phyloP scores from a whole-genome alignment of 2,329 filamentous ascomycete species.

The Bipolaris bicolor region DNA sequence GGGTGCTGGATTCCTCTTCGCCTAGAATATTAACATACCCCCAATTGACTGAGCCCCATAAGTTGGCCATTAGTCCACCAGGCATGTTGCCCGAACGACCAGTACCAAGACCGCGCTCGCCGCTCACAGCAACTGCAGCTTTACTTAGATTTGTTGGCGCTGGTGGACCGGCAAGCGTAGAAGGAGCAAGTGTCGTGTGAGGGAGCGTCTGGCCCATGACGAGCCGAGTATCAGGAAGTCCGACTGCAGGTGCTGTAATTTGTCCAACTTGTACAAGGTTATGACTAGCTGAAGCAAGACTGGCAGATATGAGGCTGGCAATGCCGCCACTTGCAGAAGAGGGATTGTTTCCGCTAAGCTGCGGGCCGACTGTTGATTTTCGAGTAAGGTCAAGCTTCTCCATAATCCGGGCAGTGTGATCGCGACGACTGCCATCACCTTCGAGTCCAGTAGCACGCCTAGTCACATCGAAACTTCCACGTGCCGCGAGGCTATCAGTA shows the following conservation, averaged over 20 bases:
- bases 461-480: slow-evolving; percentile 75
- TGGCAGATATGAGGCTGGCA: slow-evolving; percentile 83
- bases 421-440: slow-evolving; percentile 73
- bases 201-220: slow-evolving; percentile 55
- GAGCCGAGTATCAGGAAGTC: slow-evolving; percentile 46
- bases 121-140: slow-evolving; percentile 79
- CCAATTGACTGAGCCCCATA: slow-evolving; percentile 92
- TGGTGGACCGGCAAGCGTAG: slow-evolving; percentile 82
- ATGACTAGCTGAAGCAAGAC: slow-evolving; percentile 74
- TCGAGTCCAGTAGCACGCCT: slow-evolving; percentile 63
- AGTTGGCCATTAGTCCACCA: slow-evolving; percentile 85
- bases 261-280: slow-evolving; percentile 73
- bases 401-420: slow-evolving; percentile 87
- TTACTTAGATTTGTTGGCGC: slow-evolving; percentile 85
- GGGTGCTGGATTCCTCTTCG: slow-evolving; percentile 53
- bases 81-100: slow-evolving; percentile 73
- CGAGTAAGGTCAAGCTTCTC: slow-evolving; percentile 90
- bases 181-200: slow-evolving; percentile 74
- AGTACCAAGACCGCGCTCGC: slow-evolving; percentile 71
- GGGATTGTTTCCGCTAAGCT: slow-evolving; percentile 49
- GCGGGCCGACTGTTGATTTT: slow-evolving; percentile 68
- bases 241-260: slow-evolving; percentile 43
- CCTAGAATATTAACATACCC: slow-evolving; percentile 68
- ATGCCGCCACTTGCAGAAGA: slow-evolving; percentile 69
- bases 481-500: slow-evolving; percentile 59